Conservation (phyloP, 1,139 yeast genomes). For the Zygoascus meyerae region DNA sequence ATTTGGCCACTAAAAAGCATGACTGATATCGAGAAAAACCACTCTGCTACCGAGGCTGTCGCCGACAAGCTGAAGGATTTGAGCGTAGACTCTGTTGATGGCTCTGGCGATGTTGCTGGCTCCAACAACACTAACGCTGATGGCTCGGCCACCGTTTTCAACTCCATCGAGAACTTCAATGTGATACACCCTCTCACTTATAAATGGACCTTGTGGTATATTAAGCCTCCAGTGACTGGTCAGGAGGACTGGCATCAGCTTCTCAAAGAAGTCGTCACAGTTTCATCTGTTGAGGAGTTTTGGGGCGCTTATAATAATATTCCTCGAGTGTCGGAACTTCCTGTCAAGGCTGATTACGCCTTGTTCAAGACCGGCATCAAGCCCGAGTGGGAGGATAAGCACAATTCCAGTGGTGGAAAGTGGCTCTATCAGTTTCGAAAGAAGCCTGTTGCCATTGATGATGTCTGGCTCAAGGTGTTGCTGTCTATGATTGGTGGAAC, state of each 20-base stretch:
- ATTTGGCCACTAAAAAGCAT: neutral
- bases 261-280: slow-evolving; percentile 87
- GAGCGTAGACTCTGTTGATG: slow-evolving; percentile 14
- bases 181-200: slow-evolving; percentile 89
- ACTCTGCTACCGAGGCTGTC: slow-evolving; percentile 18
- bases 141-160: slow-evolving; percentile 48
- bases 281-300: slow-evolving; percentile 92
- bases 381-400: slow-evolving; percentile 97
- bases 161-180: slow-evolving; percentile 62
- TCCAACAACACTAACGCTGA: slow-evolving; percentile 18
- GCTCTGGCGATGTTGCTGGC: slow-evolving; percentile 9
- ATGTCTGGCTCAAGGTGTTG: slow-evolving; percentile 87
- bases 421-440: slow-evolving; percentile 80
- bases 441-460: slow-evolving; percentile 51
- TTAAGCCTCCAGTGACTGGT: slow-evolving; percentile 68
- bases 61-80: slow-evolving; percentile 24
- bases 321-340: slow-evolving; percentile 88
- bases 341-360: slow-evolving; percentile 90
- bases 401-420: slow-evolving; percentile 88
- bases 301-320: slow-evolving; percentile 97
- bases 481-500: slow-evolving; percentile 95
- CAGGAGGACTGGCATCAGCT: slow-evolving; percentile 90
- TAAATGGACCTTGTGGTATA: slow-evolving; percentile 97
- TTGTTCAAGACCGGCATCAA: slow-evolving; percentile 90
- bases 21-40: slow-evolving; percentile 8